Conservation (phyloP, 768 basidiomycete genomes). For the Termitomyces sp. region DNA sequence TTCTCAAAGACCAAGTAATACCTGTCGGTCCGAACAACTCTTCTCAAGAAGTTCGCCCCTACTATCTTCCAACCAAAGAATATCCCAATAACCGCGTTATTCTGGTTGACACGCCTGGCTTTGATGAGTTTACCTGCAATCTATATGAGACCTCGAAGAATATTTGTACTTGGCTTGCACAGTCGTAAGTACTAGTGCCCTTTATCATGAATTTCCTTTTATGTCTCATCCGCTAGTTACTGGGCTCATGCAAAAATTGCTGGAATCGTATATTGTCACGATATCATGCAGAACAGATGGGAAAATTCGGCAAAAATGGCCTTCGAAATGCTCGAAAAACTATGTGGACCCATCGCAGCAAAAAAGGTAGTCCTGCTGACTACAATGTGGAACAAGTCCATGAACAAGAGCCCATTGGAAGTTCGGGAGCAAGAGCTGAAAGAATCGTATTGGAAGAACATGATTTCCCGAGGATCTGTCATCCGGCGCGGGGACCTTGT, state of each 20-base stretch:
- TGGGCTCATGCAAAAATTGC: neutral
- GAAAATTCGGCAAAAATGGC: neutral
- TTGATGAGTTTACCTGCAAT: neutral
- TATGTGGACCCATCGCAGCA: slow-evolving; percentile 29
- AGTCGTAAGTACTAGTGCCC: neutral
- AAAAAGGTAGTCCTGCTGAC: slow-evolving; percentile 30
- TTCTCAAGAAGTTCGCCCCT: neutral
- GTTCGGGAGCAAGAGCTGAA: slow-evolving; percentile 17
- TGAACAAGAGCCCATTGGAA: neutral
- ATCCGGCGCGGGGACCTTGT: slow-evolving; percentile 1
- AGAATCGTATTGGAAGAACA: slow-evolving; percentile 15
- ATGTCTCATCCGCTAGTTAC: neutral
- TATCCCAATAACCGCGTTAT: neutral
- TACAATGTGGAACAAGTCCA: slow-evolving; percentile 32
- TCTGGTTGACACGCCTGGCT: neutral
- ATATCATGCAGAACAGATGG: slow-evolving; percentile 2
- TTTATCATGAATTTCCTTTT: no score
- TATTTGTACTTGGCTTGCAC: neutral
- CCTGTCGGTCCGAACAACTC: neutral
- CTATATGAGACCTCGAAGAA: neutral
- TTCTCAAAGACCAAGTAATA: neutral
- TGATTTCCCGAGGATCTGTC: slow-evolving; percentile 12
- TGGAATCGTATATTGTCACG: slow-evolving; percentile 1
- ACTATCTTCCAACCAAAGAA: neutral
- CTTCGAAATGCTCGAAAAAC: slow-evolving; percentile 27